A percentile compares a stretch with the other conserved stretches of the same genome.
phyloP scores from a whole-genome alignment of 1,139 yeast species.

The Lodderomyces theae region DNA sequence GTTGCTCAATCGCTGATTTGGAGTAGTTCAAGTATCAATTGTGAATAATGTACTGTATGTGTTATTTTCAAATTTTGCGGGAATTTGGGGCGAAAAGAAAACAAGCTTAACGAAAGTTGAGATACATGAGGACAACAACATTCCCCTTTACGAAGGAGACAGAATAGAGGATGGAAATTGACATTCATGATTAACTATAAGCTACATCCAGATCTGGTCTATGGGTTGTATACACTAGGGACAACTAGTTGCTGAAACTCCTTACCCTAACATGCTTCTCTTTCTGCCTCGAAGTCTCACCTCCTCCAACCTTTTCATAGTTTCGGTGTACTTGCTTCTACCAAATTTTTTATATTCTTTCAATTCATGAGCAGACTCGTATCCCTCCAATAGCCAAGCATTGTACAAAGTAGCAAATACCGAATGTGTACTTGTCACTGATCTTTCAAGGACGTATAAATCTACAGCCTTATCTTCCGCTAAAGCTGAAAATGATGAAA shows the following conservation, averaged over 20 bases:
- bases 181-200: too few species aligned
- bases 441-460: conserved; percentile 88
- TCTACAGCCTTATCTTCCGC: conserved; percentile 97
- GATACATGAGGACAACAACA: too few species aligned
- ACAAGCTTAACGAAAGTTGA: too few species aligned
- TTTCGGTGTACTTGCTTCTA: conserved; percentile 49
- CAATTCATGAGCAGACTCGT: conserved; percentile 40
- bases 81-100: too few species aligned
- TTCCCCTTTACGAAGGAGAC: too few species aligned
- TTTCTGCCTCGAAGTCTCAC: conserved; percentile 92
- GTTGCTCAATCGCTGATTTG: too few species aligned
- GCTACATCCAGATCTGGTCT: too few species aligned
- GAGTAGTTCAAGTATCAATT: too few species aligned
- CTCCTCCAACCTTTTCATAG: conserved; percentile 65
- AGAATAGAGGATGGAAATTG: too few species aligned
- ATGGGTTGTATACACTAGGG: too few species aligned
- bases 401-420: conserved; percentile 61
- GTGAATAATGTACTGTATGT: too few species aligned
- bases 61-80: too few species aligned
- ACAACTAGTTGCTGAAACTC: neutral
- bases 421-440: conserved; percentile 88
- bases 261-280: conserved; percentile 49
- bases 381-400: conserved; percentile 74
- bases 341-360: conserved; percentile 28
- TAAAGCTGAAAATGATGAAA: conserved; percentile 71